Conservation (phyloP, 768 basidiomycete genomes). For the Phylloporus arenicola region DNA sequence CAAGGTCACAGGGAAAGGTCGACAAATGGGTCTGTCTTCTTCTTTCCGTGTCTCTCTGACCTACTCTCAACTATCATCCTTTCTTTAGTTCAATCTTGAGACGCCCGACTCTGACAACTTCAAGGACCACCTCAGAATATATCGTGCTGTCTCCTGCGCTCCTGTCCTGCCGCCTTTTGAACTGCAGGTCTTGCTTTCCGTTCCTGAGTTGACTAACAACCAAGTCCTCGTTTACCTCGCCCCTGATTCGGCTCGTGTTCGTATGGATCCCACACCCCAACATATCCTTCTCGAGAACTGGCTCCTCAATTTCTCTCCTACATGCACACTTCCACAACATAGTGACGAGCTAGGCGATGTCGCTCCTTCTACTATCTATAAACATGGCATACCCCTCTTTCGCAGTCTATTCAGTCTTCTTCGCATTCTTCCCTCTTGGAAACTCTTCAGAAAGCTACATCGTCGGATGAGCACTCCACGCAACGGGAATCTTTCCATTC, state of each 20-base stretch:
- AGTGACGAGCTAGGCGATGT: constrained; percentile 40
- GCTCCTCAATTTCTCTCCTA: constrained; percentile 45
- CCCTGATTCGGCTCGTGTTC: constrained; percentile 53
- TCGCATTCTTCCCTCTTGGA: constrained; percentile 73
- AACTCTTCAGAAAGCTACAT: constrained; percentile 57
- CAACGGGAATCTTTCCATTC: constrained; percentile 44
- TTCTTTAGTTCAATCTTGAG: constrained; percentile 73
- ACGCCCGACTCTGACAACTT: constrained; percentile 69
- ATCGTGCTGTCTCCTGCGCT: constrained; percentile 44
- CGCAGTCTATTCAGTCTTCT: constrained; percentile 66
- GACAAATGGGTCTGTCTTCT: constrained; percentile 73
- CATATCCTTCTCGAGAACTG: constrained; percentile 72
- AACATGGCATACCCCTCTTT: constrained; percentile 79
- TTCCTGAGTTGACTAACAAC: constrained; percentile 65
- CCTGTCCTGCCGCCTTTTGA: constrained; percentile 44
- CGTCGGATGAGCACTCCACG: constrained; percentile 34
- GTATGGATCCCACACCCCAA: constrained; percentile 63
- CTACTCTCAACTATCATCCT: neutral
- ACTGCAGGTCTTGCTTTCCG: constrained; percentile 62
- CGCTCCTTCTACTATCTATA: constrained; percentile 74
- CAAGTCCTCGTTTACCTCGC: constrained; percentile 67
- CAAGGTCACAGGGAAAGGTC: constrained; percentile 41
- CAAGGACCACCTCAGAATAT: constrained; percentile 54
- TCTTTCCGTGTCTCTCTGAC: neutral
- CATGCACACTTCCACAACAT: constrained; percentile 8